Evolutionary conservation across 2,329 filamentous ascomycete genomes (phyloP).

Genomic region (Alternaria triticina): DNA sequence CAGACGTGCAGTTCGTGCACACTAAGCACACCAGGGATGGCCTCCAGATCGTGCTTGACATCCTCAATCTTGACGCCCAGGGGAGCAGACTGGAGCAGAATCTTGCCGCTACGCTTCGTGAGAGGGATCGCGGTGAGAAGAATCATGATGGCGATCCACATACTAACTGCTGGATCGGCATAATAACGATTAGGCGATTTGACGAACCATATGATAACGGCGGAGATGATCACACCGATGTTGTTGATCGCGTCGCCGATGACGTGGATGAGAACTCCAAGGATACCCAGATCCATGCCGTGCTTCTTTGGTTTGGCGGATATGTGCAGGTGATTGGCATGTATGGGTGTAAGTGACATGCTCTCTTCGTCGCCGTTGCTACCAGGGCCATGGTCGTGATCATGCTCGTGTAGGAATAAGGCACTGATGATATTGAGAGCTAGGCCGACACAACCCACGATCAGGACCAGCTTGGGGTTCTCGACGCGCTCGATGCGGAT

Average conservation of each 20-base stretch:
- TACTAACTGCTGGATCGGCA: slow-evolving; percentile 72
- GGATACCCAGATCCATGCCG: slow-evolving; percentile 68
- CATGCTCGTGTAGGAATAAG: slow-evolving; percentile 64
- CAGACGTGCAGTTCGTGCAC: slow-evolving; percentile 78
- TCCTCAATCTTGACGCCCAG: slow-evolving; percentile 65
- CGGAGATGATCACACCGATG: slow-evolving; percentile 74
- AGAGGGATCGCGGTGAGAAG: slow-evolving; percentile 68
- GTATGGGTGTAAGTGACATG: slow-evolving; percentile 13
- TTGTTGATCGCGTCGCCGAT: slow-evolving; percentile 78
- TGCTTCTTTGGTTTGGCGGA: slow-evolving; percentile 28
- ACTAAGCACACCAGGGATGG: slow-evolving; percentile 69
- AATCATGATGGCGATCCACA: slow-evolving; percentile 77
- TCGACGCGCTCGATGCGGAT: slow-evolving; percentile 64
- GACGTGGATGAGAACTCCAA: slow-evolving; percentile 74
- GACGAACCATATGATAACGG: slow-evolving; percentile 71
- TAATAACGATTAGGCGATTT: slow-evolving; percentile 67
- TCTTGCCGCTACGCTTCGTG: slow-evolving; percentile 65
- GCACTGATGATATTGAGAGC: slow-evolving; percentile 71
- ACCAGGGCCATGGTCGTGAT: slow-evolving; percentile 51
- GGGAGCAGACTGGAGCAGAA: slow-evolving; percentile 72
- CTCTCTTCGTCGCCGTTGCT: slow-evolving; percentile 27
- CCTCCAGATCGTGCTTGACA: slow-evolving; percentile 72
- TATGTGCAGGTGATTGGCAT: slow-evolving; percentile 38
- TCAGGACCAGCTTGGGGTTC: slow-evolving; percentile 69
- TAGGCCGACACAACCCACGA: slow-evolving; percentile 72